A percentile compares a stretch with the other conserved stretches of the same genome.
Conservation (phyloP, 345 rosid genomes). For the Psidium friedrichsthalianum region DNA sequence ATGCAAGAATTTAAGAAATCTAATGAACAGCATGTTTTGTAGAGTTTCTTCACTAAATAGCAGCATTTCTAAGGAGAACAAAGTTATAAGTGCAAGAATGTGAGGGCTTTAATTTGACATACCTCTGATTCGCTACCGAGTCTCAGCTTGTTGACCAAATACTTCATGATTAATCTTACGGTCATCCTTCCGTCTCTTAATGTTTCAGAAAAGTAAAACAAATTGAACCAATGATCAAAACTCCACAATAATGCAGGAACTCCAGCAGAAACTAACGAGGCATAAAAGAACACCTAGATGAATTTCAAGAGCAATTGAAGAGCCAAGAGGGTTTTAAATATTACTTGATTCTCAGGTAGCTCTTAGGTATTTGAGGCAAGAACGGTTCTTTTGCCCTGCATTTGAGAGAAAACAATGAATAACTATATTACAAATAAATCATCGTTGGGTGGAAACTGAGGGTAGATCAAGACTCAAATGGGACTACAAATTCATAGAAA, state of each 20-base stretch:
- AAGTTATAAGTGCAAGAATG: conserved; percentile 2
- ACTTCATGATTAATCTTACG: conserved; percentile 76
- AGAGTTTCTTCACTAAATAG: background rate
- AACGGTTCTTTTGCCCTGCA: conserved; percentile 79
- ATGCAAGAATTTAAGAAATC: background rate
- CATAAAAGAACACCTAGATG: background rate
- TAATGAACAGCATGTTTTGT: background rate
- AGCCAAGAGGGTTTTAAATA: background rate
- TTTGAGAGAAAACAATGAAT: conserved; percentile 3
- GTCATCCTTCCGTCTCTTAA: conserved; percentile 92
- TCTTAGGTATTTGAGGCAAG: conserved; percentile 89
- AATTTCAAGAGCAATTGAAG: background rate
- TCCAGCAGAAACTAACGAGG: background rate
- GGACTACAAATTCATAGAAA: background rate
- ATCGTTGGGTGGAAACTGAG: background rate
- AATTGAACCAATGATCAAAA: background rate
- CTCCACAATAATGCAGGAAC: background rate
- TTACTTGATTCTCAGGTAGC: conserved; percentile 98
- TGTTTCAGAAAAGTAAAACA: background rate
- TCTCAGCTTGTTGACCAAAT: conserved; percentile 80
- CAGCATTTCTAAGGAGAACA: background rate
- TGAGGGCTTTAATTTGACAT: conserved; percentile 12
- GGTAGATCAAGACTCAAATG: background rate
- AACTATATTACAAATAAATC: background rate
- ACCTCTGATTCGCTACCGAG: conserved; percentile 95